Percentiles rank a stretch among this genome's conserved stretches.
Conservation (phyloP, 257 asterid genomes). For the Solanum microdontum region DNA sequence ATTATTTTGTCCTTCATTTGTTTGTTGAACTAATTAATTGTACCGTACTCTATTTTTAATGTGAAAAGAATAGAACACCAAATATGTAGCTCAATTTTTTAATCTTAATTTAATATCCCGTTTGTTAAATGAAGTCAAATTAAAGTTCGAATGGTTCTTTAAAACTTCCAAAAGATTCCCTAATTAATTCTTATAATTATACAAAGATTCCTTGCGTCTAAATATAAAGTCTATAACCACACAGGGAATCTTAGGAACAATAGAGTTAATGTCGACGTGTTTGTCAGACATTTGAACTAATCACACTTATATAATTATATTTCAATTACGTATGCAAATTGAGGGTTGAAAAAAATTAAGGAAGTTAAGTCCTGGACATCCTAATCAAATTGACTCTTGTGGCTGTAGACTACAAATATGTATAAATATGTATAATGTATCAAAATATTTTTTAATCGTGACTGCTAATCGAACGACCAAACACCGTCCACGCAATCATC, state of each 20-base stretch:
- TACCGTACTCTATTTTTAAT: background rate
- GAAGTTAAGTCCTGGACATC: background rate
- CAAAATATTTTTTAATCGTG: too few species aligned
- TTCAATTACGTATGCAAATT: background rate
- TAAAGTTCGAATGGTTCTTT: background rate
- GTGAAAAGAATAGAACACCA: background rate
- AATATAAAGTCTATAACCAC: background rate
- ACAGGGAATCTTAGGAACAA: background rate
- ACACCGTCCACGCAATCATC: background rate
- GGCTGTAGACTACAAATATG: background rate
- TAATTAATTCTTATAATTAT: background rate
- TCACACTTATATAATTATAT: background rate
- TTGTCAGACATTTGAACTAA: background rate
- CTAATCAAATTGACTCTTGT: background rate
- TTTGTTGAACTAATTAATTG: background rate
- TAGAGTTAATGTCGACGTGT: background rate
- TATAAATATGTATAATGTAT: too few species aligned
- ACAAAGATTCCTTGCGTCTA: background rate
- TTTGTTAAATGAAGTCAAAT: background rate
- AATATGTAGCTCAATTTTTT: background rate
- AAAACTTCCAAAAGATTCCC: background rate
- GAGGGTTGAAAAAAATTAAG: background rate
- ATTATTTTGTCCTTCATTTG: background rate
- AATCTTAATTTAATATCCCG: background rate
- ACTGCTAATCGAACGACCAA: too few species aligned